These are phyloP conservation scores for Skeletonema menzelii DNA, from an alignment of 108 stramenopile genomes.

Conservation along the genomic window DNA sequence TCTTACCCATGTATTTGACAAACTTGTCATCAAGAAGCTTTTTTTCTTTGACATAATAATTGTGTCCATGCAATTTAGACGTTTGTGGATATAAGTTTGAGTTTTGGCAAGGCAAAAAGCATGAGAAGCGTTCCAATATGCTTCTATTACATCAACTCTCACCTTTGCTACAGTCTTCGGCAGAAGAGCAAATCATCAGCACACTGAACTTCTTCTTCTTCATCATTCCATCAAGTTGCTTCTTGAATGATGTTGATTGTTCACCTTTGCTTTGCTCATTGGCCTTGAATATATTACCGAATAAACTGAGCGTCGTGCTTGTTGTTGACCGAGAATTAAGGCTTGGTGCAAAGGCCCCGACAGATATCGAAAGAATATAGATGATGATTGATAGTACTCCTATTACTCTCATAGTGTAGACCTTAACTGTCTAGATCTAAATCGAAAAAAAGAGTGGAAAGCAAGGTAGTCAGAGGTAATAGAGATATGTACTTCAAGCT, in stretches of 20 bases:
- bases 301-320: neutral
- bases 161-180: neutral
- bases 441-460: no score
- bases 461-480: no score
- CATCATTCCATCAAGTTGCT: neutral
- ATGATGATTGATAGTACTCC: neutral
- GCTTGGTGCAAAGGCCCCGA: neutral
- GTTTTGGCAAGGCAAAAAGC: neutral
- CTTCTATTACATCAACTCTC: neutral
- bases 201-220: conserved; percentile 3
- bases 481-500: no score
- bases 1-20: neutral
- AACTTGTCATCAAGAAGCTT: neutral
- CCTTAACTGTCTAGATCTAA: no score
- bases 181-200: neutral
- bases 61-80: no score
- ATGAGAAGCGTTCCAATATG: neutral
- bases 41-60: neutral
- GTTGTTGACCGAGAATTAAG: neutral
- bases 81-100: neutral
- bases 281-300: neutral
- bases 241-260: neutral
- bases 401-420: neutral
- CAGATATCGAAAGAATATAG: neutral
- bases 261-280: neutral